Evolutionary conservation across 352 stramenopile species (phyloP), one percentile per base, ranked within the genome.

Genomic region (Globisporangium paddicum): DNA sequence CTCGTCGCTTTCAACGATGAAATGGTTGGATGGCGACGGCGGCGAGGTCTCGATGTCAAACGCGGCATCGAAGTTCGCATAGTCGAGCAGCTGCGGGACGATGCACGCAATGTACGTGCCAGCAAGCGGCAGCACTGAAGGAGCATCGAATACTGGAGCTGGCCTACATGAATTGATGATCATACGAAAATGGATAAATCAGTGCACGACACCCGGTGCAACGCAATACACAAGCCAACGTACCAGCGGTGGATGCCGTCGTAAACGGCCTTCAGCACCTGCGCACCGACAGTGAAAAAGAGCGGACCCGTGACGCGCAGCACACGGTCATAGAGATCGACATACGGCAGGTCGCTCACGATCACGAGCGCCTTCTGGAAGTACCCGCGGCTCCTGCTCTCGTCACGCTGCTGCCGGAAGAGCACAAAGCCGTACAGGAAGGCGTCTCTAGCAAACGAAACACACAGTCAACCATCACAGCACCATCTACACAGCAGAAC

Each of bases 331-430:
- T 90, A 93, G 8, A 96, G 66, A 66, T 89, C 84, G 21, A 93
- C 68, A 52, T 80, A 95, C 2, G 87, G 85, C 35, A 79, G 74
- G 1, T 75, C 66, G 26, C 68, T 86, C 16, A 96, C 68, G 7
- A 93, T 53, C n/a, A 96, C 82, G n/a, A 96, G 62, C 23, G 87
- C 75, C 48, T 89, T 89, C 46, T 96, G 87, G 50, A 92, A 85
- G 71, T 94, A 96, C 8, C 85, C 85, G 25, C 87, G 79, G 19
- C 60, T 86, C 5, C 71, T 72, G 19, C 67, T 79, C 37, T 74
- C 67, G 62, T 95, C 87, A 48, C 87, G 87, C 51, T 86, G 79
- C 55, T 94, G 85, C 1, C 85, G 79, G 50, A 95, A 96, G 28
- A 96, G 73, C 62, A 93, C 85, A 55, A 93, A 94, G 14, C 85